phyloP scores from a whole-genome alignment of 805 yeast genomes.

The Teunomyces kruisii region DNA sequence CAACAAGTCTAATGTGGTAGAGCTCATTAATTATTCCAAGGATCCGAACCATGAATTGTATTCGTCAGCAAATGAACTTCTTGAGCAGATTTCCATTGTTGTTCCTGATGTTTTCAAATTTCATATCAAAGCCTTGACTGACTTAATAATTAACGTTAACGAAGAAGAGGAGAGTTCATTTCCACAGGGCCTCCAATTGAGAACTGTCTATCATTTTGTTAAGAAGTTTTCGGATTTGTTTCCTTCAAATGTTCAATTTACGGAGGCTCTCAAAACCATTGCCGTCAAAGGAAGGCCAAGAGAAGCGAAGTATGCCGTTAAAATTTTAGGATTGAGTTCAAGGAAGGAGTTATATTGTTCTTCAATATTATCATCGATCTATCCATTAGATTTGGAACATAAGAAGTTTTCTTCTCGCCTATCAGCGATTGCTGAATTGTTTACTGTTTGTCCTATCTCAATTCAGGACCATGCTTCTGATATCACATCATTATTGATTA shows the following conservation, averaged over 20 bases:
- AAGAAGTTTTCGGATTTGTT: conserved; percentile 49
- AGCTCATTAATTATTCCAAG: conserved; percentile 49
- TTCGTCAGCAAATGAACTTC: conserved; percentile 48
- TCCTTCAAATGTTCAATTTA: conserved; percentile 44
- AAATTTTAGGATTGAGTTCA: conserved; percentile 51
- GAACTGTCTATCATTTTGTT: conserved; percentile 59
- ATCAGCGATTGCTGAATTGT: conserved; percentile 59
- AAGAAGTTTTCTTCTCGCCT: conserved; percentile 53
- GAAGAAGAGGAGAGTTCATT: conserved; percentile 12
- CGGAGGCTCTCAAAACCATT: conserved; percentile 44
- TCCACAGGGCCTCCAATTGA: conserved; percentile 44
- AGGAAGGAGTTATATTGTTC: conserved; percentile 41
- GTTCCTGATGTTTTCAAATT: conserved; percentile 65
- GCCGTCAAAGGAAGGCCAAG: conserved; percentile 53
- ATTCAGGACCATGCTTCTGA: conserved; percentile 56
- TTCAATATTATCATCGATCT: conserved; percentile 39
- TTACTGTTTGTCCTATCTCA: conserved; percentile 45
- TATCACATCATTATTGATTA: conserved; percentile 58
- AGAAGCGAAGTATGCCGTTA: conserved; percentile 66
- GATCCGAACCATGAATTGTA: conserved; percentile 29
- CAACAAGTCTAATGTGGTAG: conserved; percentile 63
- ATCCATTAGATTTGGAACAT: conserved; percentile 49
- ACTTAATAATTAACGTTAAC: conserved; percentile 28
- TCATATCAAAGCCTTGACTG: conserved; percentile 53
- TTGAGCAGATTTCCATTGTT: conserved; percentile 57